Percentiles rank a stretch among this genome's conserved stretches.
These are phyloP conservation scores for Stagonosporopsis rhizophila DNA, from an alignment of 2,329 filamentous ascomycete genomes.

Conservation along the genomic window DNA sequence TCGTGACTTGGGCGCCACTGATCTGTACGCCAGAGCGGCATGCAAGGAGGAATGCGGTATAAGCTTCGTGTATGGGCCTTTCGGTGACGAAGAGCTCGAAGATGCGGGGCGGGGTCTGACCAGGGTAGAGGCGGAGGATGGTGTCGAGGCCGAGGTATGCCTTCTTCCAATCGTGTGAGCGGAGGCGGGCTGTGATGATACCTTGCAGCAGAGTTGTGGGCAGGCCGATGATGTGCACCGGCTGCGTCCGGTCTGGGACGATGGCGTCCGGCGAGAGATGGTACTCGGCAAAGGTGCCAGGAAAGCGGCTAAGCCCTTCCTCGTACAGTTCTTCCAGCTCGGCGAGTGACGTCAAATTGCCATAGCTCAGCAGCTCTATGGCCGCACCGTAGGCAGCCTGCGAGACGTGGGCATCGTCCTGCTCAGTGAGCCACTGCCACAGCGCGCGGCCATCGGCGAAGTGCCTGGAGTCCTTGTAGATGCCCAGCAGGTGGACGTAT, in stretches of 20 bases:
- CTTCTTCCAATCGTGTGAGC: constrained; percentile 54
- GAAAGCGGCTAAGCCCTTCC: constrained; percentile 56
- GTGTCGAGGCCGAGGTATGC: constrained; percentile 61
- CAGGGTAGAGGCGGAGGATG: constrained; percentile 56
- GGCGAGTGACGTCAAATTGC: constrained; percentile 46
- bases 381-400: constrained; percentile 57
- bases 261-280: constrained; percentile 57
- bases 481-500: constrained; percentile 56
- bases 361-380: constrained; percentile 57
- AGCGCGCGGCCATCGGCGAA: constrained; percentile 51
- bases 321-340: constrained; percentile 56
- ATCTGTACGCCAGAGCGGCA: constrained; percentile 54
- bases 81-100: constrained; percentile 56
- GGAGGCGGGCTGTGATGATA: constrained; percentile 56
- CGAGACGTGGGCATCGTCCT: constrained; percentile 53
- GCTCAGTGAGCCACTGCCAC: constrained; percentile 57
- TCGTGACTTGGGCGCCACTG: constrained; percentile 41
- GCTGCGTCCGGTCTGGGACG: constrained; percentile 51
- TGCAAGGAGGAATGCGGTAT: constrained; percentile 56
- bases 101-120: constrained; percentile 50
- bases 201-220: constrained; percentile 56
- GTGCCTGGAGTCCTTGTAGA: constrained; percentile 55
- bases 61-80: constrained; percentile 56
- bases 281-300: constrained; percentile 56
- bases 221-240: constrained; percentile 44